A percentile compares a stretch with the other conserved stretches of the same genome.
phyloP scores from a whole-genome alignment of 305 asterid genomes.

The Euphrasia arctica region DNA sequence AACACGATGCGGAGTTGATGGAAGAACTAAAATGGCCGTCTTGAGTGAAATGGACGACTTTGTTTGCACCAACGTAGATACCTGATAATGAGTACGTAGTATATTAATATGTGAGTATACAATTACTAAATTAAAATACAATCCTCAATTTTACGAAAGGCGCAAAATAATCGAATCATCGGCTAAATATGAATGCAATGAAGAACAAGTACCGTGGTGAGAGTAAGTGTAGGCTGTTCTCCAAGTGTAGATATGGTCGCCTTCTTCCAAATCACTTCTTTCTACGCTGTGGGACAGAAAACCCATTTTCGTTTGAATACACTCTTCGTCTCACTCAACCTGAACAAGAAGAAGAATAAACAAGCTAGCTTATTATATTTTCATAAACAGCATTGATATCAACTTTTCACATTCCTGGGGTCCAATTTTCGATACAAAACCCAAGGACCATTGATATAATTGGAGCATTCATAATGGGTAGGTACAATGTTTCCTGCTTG shows the following conservation, averaged over 20 bases:
- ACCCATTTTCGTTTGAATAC: slow-evolving; percentile 14
- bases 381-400: not conserved
- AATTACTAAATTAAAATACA: not conserved
- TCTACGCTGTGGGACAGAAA: slow-evolving; percentile 23
- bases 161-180: no score
- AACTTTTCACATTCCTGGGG: not conserved
- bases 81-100: slow-evolving; percentile 31
- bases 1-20: not conserved
- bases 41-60: slow-evolving; percentile 77
- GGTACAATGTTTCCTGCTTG: no score
- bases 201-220: slow-evolving; percentile 26
- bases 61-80: slow-evolving; percentile 62
- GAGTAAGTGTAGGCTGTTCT: slow-evolving; percentile 27
- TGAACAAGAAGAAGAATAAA: not conserved
- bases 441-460: no score
- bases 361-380: no score
- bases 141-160: not conserved
- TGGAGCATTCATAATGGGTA: no score
- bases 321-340: not conserved
- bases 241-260: slow-evolving; percentile 32
- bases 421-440: no score
- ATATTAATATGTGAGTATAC: not conserved
- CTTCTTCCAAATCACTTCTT: slow-evolving; percentile 17
- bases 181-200: not conserved
- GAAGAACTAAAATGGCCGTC: slow-evolving; percentile 34